These are phyloP conservation scores for Cenchrus fungigraminus DNA, from an alignment of 176 grass and related monocot species.

Conservation along the genomic window DNA sequence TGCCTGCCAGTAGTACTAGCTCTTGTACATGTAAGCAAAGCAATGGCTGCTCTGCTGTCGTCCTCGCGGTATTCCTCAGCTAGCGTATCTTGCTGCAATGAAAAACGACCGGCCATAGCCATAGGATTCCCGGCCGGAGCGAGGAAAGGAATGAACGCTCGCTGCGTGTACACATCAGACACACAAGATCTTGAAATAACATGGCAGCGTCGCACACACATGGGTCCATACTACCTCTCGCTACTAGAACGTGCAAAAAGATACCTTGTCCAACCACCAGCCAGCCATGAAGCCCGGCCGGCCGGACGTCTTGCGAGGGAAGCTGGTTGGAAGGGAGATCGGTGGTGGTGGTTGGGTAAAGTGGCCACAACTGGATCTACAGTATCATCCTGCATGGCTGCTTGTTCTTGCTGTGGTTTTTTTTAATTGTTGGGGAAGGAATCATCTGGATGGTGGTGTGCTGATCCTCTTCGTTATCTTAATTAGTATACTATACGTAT, in stretches of 20 bases:
- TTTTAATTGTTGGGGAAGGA: not conserved
- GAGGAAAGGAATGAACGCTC: not conserved
- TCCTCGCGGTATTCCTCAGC: not conserved
- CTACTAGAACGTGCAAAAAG: conserved; percentile 33
- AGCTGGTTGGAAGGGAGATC: conserved; percentile 31
- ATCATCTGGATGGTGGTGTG: not conserved
- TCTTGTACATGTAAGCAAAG: not conserved
- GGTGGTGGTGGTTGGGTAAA: conserved; percentile 38
- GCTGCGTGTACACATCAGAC: not conserved
- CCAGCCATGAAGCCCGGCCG: not conserved
- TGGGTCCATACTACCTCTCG: not conserved
- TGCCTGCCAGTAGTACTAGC: not conserved
- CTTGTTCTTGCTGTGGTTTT: not conserved
- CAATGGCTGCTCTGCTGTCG: not conserved
- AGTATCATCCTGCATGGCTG: not conserved
- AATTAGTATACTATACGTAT: not conserved
- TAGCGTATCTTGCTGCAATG: not conserved
- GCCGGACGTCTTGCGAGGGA: conserved; percentile 27
- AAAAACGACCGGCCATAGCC: not conserved
- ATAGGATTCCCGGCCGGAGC: conserved; percentile 10
- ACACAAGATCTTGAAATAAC: not conserved
- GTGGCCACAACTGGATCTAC: conserved; percentile 34
- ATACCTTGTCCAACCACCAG: conserved; percentile 34
- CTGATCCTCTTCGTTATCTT: not conserved
- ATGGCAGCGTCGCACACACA: not conserved